Evolutionary conservation across 441 rosid genomes (phyloP), one percentile per base, ranked within the genome.

Genomic region (Eutrema salsugineum): DNA sequence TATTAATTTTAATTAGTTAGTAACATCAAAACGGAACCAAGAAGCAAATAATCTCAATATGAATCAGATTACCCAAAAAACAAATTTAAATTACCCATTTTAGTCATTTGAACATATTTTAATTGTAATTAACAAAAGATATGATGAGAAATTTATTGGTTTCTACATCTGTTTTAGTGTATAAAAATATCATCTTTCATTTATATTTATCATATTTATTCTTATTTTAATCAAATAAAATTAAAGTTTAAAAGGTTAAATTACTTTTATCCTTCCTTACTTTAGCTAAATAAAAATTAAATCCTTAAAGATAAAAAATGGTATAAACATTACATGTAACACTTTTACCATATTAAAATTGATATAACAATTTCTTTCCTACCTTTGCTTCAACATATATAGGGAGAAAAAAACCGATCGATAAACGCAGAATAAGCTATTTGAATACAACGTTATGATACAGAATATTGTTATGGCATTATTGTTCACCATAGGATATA

Each of bases 401-500:
- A 15, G 49, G 16, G 1, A 46, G 1, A 8, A 5, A 9, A 15
- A 4, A 32, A 53, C 5, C 33, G n/a, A 33, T 32, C 5, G 19
- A 11, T 15, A n/a, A 56, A 56, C 33, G 42, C n/a, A 49, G 15
- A 36, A n/a, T n/a, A 36, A 22, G 35, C 24, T 65, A 22, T 49
- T 36, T 65, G 16, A 2, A 54, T 55, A 71, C 16, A 56, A 54
- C 32, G 64, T 75, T 17, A 63, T 48, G 70, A 62, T 71, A 61
- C 87, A 89, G 90, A 90, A 87, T 81, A 81, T 86, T 78, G 90
- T 88, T 10, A 89, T 89, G 95, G 88, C 84, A 51, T 63, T 91
- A 68, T 79, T 89, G 50, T 91, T 89, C 73, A 83, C 73, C 64
- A 50, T 91, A 42, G 97, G 95, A 78, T 87, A 91, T 78, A 81